Conservation (phyloP, 2,329 filamentous ascomycete species). For the Penicillium freii region DNA sequence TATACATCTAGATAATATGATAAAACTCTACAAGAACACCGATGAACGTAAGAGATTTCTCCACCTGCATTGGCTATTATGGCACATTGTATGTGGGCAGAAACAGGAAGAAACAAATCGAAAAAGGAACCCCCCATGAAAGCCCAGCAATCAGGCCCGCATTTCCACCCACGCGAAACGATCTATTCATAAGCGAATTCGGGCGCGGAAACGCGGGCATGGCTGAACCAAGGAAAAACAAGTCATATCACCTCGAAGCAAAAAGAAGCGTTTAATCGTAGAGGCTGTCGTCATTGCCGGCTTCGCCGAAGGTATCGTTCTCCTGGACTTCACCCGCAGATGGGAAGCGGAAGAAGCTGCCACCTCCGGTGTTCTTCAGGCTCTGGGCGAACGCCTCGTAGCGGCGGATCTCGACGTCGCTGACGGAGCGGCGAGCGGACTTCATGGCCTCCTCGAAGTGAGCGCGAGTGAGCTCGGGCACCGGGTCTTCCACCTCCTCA, state of each 20-base stretch:
- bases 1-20: not conserved
- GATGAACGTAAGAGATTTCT: slow-evolving; percentile 18
- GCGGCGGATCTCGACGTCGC: slow-evolving; percentile 92
- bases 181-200: slow-evolving; percentile 21
- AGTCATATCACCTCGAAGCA: slow-evolving; percentile 20
- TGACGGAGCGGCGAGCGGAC: slow-evolving; percentile 87
- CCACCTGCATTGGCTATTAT: slow-evolving; percentile 28
- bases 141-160: slow-evolving; percentile 20
- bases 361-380: slow-evolving; percentile 96
- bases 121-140: slow-evolving; percentile 12
- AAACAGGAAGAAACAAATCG: slow-evolving; percentile 24
- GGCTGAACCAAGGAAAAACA: slow-evolving; percentile 19
- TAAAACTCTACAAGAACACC: not conserved
- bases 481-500: slow-evolving; percentile 73
- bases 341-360: slow-evolving; percentile 98
- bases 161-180: slow-evolving; percentile 17
- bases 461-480: slow-evolving; percentile 90
- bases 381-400: slow-evolving; percentile 99
- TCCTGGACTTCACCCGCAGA: slow-evolving; percentile 56
- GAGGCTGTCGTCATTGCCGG: slow-evolving; percentile 92
- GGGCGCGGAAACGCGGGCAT: slow-evolving; percentile 13
- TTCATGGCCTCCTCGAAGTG: slow-evolving; percentile 99
- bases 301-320: slow-evolving; percentile 69
- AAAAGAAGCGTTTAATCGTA: slow-evolving; percentile 69
- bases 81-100: slow-evolving; percentile 28